These are phyloP conservation scores for Penicillium longicatenatum DNA, from an alignment of 495 filamentous ascomycete species.

Conservation along the genomic window DNA sequence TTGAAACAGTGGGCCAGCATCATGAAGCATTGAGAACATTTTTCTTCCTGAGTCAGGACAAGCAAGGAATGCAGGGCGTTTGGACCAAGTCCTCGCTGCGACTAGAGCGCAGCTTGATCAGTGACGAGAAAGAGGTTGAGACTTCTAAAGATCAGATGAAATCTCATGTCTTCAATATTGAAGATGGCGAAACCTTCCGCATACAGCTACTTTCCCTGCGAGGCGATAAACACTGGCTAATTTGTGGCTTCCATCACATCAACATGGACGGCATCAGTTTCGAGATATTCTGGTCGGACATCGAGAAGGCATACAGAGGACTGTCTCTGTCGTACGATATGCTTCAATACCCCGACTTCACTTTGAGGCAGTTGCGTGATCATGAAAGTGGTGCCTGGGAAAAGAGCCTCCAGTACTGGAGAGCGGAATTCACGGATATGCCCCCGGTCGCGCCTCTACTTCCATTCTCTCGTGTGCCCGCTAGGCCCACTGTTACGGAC, in stretches of 20 bases:
- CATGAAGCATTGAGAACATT: conserved; percentile 50
- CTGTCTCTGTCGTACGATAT: conserved; percentile 7
- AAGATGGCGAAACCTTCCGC: conserved; percentile 31
- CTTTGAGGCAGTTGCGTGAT: conserved; percentile 23
- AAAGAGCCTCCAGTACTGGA: conserved; percentile 40
- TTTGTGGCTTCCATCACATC: conserved; percentile 50
- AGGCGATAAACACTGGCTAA: conserved; percentile 24
- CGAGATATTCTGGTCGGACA: conserved; percentile 36
- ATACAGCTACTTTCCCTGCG: conserved; percentile 26
- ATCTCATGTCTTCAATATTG: conserved; percentile 32
- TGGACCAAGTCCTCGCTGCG: conserved; percentile 18
- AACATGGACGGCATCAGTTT: conserved; percentile 50
- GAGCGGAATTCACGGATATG: conserved; percentile 21
- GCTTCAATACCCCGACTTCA: conserved; percentile 32
- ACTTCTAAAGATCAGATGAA: conserved; percentile 16
- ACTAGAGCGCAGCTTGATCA: conserved; percentile 19
- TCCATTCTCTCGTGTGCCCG: conserved; percentile 20
- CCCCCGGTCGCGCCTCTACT: conserved; percentile 41
- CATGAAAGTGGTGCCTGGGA: conserved; percentile 19
- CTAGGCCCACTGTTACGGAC: conserved; percentile 12
- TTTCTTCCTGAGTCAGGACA: conserved; percentile 30
- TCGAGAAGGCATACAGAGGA: conserved; percentile 40
- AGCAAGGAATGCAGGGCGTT: conserved; percentile 25
- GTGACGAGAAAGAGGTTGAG: conserved; percentile 14
- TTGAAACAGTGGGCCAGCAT: conserved; percentile 26